phyloP scores from a whole-genome alignment of 768 basidiomycete species.

The Coprinellus aureogranulatus region DNA sequence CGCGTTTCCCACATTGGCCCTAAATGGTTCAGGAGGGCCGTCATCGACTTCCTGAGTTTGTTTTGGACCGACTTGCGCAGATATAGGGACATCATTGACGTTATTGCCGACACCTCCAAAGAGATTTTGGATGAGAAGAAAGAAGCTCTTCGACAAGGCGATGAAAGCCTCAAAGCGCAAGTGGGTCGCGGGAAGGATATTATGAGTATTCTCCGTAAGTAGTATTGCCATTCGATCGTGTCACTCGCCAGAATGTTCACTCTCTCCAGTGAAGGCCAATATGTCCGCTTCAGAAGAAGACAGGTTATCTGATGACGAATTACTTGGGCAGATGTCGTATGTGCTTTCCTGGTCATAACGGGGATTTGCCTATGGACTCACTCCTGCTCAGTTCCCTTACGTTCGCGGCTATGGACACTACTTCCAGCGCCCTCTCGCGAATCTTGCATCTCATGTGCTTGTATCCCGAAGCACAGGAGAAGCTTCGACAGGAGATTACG shows the following conservation, averaged over 20 bases:
- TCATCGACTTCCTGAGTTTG: slow-evolving; percentile 31
- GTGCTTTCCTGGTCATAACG: background rate
- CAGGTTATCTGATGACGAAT: slow-evolving; percentile 32
- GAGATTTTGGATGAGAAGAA: slow-evolving; percentile 39
- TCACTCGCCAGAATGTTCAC: background rate
- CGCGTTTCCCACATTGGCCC: slow-evolving; percentile 1
- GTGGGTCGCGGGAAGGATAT: slow-evolving; percentile 31
- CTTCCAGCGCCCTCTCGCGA: slow-evolving; percentile 34
- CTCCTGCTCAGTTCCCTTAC: slow-evolving; percentile 27
- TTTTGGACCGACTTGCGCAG: slow-evolving; percentile 22
- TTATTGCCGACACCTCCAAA: slow-evolving; percentile 33
- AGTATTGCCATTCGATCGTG: background rate
- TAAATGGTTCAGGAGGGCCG: slow-evolving; percentile 23
- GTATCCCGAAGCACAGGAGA: slow-evolving; percentile 36
- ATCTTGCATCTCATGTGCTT: slow-evolving; percentile 30
- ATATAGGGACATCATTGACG: slow-evolving; percentile 30
- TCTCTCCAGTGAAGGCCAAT: slow-evolving; percentile 47
- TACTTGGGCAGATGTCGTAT: slow-evolving; percentile 36
- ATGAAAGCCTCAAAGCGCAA: slow-evolving; percentile 32
- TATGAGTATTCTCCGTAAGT: slow-evolving; percentile 27
- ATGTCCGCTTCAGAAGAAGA: slow-evolving; percentile 29
- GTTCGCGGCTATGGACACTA: slow-evolving; percentile 43
- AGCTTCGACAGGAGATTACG: slow-evolving; percentile 32
- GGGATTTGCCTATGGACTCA: background rate
- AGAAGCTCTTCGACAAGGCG: slow-evolving; percentile 30